Base-by-base conservation (phyloP, 441 rosid genomes). In the Rhodomyrtus psidioides region DNA sequence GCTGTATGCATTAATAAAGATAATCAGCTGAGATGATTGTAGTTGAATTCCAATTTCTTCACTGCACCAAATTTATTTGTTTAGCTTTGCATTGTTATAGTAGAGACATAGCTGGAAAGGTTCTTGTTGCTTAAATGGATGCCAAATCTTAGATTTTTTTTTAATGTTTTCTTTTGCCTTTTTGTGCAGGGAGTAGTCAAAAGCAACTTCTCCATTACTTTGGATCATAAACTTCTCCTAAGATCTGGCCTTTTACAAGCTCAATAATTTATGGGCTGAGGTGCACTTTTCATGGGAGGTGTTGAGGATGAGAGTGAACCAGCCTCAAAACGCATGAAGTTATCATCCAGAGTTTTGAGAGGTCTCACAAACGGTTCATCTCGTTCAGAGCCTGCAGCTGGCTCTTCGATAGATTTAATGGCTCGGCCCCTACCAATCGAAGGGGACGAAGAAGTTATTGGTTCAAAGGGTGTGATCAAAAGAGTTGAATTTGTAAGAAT, bases 211-310 rank as follows among this genome's bases (percentile, higher is more conserved):
- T 87, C 55, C 21, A 58, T 55, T 56, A 54, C 62, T 82, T 53
- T 82, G 46, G 59, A 82, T 82, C 59, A 21, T 54, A 55, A 55
- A 56, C 59, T 34, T 82, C 84, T 82, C 84, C 17, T 55, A n/a
- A 82, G 46, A 34, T 82, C 60, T 39, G 85, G 46, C 86, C 82
- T 83, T 46, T 84, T 74, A 59, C 84, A 81, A 57, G 21, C 58
- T 87, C 62, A 44, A 86, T 87, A 81, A 89, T 91, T 92, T 93
- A 94, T 93, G 97, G 96, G 93, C 93, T 94, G 94, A 94, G 90
- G 91, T 89, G 91, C 86, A 87, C 94, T 88, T 94, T 94, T 94
- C 93, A 94, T 94, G 97, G 96, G 96, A 93, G 95, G 93, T 92
- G 91, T 89, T 88, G 94, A 90, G 93, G 95, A 94, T 91, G 91